Evolutionary conservation across 1,284 basidiomycete species (phyloP).

Genomic region (Apiotrichum mycotoxinovorans): DNA sequence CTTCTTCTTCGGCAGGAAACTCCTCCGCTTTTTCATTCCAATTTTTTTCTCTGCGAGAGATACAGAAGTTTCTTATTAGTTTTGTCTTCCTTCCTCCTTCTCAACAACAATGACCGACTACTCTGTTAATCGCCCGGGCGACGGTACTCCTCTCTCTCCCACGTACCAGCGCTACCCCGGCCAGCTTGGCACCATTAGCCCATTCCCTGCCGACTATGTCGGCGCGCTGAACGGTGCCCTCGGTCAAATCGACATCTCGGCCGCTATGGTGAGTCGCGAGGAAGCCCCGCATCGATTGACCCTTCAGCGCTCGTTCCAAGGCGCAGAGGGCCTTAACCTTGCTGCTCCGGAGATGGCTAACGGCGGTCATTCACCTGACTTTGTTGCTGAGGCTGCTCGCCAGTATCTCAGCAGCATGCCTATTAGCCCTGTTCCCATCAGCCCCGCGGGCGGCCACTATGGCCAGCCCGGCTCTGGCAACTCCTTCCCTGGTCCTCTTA

Average conservation of each 20-base stretch:
- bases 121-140: slow-evolving; percentile 18
- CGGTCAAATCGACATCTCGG: slow-evolving; percentile 16
- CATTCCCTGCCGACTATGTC: slow-evolving; percentile 18
- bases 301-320: slow-evolving; percentile 17
- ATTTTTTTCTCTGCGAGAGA: background rate
- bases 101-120: slow-evolving; percentile 18
- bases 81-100: background rate
- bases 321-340: slow-evolving; percentile 7
- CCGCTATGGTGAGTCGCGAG: slow-evolving; percentile 19
- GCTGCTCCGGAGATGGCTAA: slow-evolving; percentile 11
- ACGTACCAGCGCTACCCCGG: slow-evolving; percentile 14
- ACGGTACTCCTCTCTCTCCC: slow-evolving; percentile 15
- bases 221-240: slow-evolving; percentile 17
- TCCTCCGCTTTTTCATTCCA: background rate
- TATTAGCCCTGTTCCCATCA: background rate
- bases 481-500: slow-evolving; percentile 3
- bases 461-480: slow-evolving; percentile 11
- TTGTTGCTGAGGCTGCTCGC: slow-evolving; percentile 11
- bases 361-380: slow-evolving; percentile 22
- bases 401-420: slow-evolving; percentile 8
- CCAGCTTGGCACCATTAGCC: background rate
- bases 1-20: background rate
- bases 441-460: slow-evolving; percentile 2
- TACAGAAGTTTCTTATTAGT: background rate
- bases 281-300: background rate